phyloP scores from a whole-genome alignment of 176 grass and related monocot genomes.

The Thinopyrum elongatum region DNA sequence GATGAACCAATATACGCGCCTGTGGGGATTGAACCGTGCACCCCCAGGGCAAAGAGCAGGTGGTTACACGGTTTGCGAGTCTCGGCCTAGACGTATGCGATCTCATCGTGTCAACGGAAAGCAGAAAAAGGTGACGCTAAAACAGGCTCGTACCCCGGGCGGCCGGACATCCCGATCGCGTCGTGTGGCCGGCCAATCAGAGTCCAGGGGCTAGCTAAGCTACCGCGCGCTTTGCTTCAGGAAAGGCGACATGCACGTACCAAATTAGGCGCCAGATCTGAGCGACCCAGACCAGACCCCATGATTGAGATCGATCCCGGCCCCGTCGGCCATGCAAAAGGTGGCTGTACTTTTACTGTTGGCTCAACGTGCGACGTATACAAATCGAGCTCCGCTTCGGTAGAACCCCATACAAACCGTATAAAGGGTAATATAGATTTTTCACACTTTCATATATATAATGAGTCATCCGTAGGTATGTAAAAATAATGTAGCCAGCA shows the following conservation, averaged over 20 bases:
- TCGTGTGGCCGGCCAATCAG: background rate
- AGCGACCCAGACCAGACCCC: background rate
- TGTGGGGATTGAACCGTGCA: no score
- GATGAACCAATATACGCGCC: no score
- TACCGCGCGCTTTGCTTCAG: slow-evolving; percentile 16
- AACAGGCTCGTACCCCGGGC: background rate
- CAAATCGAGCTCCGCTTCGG: no score
- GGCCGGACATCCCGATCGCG: background rate
- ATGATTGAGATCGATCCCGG: background rate
- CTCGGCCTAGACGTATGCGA: background rate
- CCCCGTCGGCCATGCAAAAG: background rate
- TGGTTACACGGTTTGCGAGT: no score
- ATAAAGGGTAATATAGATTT: no score
- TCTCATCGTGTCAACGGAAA: background rate
- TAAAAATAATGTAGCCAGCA: no score
- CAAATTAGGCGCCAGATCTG: slow-evolving; percentile 25
- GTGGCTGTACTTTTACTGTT: slow-evolving; percentile 22
- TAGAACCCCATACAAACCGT: no score
- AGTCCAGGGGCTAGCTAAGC: background rate
- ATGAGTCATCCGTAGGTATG: no score
- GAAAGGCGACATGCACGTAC: slow-evolving; percentile 38
- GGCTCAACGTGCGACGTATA: slow-evolving; percentile 20
- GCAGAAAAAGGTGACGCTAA: background rate
- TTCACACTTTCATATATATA: no score
- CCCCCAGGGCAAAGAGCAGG: no score